Evolutionary conservation across 306 rosid species (phyloP).

Genomic region (Trichosanthes truncata): DNA sequence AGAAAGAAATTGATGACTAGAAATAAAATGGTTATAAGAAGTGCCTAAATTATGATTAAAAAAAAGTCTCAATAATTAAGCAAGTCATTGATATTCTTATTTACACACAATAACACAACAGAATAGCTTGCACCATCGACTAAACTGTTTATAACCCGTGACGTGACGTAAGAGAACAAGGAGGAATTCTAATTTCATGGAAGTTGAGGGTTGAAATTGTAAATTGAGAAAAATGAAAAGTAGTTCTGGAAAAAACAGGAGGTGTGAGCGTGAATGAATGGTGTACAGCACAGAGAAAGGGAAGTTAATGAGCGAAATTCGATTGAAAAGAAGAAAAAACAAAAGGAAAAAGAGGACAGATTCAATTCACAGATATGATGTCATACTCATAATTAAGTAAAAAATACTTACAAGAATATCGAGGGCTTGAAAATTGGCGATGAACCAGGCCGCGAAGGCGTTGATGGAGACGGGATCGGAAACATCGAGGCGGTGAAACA

Average conservation of each 20-base stretch:
- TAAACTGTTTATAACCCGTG: background rate
- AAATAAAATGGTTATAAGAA: too few relatives aligned
- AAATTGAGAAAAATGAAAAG: background rate
- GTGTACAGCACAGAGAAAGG: background rate
- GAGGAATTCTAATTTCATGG: background rate
- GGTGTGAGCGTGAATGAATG: background rate
- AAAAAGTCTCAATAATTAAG: too few relatives aligned
- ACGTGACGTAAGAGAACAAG: background rate
- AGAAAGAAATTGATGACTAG: too few relatives aligned
- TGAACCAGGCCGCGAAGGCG: constrained; percentile 44
- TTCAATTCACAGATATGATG: background rate
- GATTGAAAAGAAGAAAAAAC: background rate
- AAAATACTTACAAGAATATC: constrained; percentile 58
- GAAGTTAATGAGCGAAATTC: background rate
- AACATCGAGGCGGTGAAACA: constrained; percentile 50
- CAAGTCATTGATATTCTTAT: too few relatives aligned
- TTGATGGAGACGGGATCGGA: constrained; percentile 54
- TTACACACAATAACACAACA: background rate
- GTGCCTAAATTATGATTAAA: too few relatives aligned
- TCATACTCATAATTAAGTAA: too few relatives aligned
- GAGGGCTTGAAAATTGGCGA: constrained; percentile 32
- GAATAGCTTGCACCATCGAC: background rate
- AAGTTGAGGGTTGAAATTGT: background rate
- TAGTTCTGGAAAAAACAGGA: background rate
- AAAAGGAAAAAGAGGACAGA: background rate